Base-by-base conservation (phyloP, 441 rosid genomes). In the Jatropha podagrica region DNA sequence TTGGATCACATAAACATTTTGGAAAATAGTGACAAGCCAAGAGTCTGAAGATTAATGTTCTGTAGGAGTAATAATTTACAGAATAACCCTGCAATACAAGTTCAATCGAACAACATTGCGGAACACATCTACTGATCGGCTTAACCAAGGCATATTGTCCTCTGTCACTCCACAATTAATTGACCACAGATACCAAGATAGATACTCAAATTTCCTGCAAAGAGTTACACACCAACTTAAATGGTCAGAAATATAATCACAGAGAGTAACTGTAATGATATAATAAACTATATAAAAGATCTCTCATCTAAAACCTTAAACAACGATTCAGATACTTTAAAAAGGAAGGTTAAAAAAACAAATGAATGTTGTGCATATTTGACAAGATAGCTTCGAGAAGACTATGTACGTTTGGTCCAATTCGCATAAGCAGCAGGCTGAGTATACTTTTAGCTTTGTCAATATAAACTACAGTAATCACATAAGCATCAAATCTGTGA, bases 51-150 rank as follows among this genome's bases (percentile, higher is more conserved):
- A 71, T 9, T 37, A 67, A 67, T 75, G 76, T 46, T 62, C 65
- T 23, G 38, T 23, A 49, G 65, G 68, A 61, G 61, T 13, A 76
- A 49, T 7, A 48, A 74, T 79, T 80, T 90, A 92, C 79, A 92
- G 87, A 83, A 92, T 92, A 78, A 90, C 95, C 78, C 91, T 85
- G 88, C 95, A 92, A 77, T 92, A 88, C 6, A 90, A 82, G 83
- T 90, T 90, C 82, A 86, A 79, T 70, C 72, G 79, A 75, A 86
- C 81, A 68, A 87, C 86, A 81, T 81, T 90, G 78, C 87, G 86
- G 75, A 80, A 81, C 69, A 83, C 80, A 74, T 82, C 88, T 81
- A 88, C 81, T 60, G 81, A 81, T 69, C 38, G 73, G 74, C 83
- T 85, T 67, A 83, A 80, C 94, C 89, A 88, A 86, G 86, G 86